Conservation (phyloP, 1,284 basidiomycete genomes). For the Coniophora puteana region DNA sequence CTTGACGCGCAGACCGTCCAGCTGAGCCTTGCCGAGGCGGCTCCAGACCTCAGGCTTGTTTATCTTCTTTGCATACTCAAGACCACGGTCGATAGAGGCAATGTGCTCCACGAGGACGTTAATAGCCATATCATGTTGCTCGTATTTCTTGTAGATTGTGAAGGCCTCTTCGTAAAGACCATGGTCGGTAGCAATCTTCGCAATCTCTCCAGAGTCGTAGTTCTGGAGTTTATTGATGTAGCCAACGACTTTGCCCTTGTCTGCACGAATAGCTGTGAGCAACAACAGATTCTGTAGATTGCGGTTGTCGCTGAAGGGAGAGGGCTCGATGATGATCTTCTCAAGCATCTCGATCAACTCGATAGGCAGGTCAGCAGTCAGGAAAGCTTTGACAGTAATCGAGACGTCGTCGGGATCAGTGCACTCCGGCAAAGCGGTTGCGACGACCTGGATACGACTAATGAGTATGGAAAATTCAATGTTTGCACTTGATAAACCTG, state of each 20-base stretch:
- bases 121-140: slow-evolving; percentile 92
- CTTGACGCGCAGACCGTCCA: slow-evolving; percentile 97
- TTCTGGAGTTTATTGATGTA: slow-evolving; percentile 98
- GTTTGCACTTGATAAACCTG: slow-evolving; percentile 64
- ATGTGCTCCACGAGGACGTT: slow-evolving; percentile 98
- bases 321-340: slow-evolving; percentile 97
- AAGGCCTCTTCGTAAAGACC: slow-evolving; percentile 96
- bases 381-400: slow-evolving; percentile 97
- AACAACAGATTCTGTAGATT: slow-evolving; percentile 94
- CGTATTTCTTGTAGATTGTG: slow-evolving; percentile 94
- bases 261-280: slow-evolving; percentile 94
- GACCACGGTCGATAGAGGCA: slow-evolving; percentile 95
- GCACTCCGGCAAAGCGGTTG: slow-evolving; percentile 94
- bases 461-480: neutral
- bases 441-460: slow-evolving; percentile 60
- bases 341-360: slow-evolving; percentile 98
- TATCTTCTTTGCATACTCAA: slow-evolving; percentile 96
- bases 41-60: slow-evolving; percentile 98
- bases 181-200: slow-evolving; percentile 96
- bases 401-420: slow-evolving; percentile 99
- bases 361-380: slow-evolving; percentile 94
- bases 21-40: slow-evolving; percentile 96
- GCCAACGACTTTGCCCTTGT: slow-evolving; percentile 97
- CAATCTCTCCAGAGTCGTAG: slow-evolving; percentile 94
- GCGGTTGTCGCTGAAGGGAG: slow-evolving; percentile 96